Evolutionary conservation across 2,329 filamentous ascomycete species (phyloP), one percentile per base, ranked within the genome.

Genomic region (Penicillium thymicola): DNA sequence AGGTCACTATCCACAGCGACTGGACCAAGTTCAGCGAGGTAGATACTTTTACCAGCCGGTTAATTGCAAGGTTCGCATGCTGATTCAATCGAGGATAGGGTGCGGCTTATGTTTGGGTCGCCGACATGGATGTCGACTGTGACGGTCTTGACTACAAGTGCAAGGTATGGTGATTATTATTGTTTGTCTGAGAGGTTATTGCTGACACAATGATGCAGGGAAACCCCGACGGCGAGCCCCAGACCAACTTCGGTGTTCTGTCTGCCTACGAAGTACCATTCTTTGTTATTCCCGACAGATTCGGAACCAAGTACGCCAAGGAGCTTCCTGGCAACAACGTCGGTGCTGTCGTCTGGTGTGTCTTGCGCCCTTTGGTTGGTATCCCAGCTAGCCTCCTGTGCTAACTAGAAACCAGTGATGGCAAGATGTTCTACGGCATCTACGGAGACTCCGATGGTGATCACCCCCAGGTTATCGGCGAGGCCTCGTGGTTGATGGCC

Each of bases 111-210:
- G 64, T 66, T 28, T 72, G 60, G 59, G 54, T 68, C 0, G 69
- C 70, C 0, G 69, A 72, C 36, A 72, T 72, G 70, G 69, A 72
- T 48, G 69, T 72, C 1, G 69, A 72, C 51, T 71, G 70, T 30
- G 70, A 72, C 51, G 70, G 70, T 1, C 50, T 69, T 5, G 60
- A 71, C 40, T 62, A 64, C 30, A 54, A 60, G 10, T 72, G 70
- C 57, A 59, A 63, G 49, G 69, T 69, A 49, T 10, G 50, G 11
- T 8, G 34, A 3, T 0, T 2, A 27, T 11, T 6, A 2, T 21
- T 41, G 4, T 30, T 10, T 23, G 8, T 5, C 10, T 48, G 2
- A 14, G 13, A 36, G 8, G 7, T 13, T 5, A 25, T 34, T 18
- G 32, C 14, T 57, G 25, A 55, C 21, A 10, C 7, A 5, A 14